Conservation (phyloP, 2,329 filamentous ascomycete genomes). For the Endoconidiophora laricicola region DNA sequence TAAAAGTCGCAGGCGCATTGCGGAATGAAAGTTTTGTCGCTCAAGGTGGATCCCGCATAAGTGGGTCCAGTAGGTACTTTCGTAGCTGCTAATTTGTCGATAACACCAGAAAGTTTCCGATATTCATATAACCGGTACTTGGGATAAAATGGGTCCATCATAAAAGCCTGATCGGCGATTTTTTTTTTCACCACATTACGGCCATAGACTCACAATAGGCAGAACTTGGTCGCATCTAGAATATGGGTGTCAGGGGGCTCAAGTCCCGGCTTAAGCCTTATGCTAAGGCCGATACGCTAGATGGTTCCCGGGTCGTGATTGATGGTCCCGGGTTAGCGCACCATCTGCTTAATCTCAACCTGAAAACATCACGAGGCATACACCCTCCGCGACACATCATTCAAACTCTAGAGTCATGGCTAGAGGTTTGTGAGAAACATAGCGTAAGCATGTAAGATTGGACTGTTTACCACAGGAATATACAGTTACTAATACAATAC, state of each 20-base stretch:
- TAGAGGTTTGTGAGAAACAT: slow-evolving; percentile 38
- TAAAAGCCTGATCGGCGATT: no score
- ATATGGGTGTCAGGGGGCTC: slow-evolving; percentile 45
- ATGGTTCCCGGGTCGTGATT: slow-evolving; percentile 33
- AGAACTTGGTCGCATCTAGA: neutral
- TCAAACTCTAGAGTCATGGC: slow-evolving; percentile 38
- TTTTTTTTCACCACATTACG: no score
- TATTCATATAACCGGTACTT: no score
- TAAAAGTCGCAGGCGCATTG: neutral
- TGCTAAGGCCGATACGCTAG: slow-evolving; percentile 26
- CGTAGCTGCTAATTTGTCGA: slow-evolving; percentile 9
- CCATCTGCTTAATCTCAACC: slow-evolving; percentile 16
- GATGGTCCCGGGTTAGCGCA: slow-evolving; percentile 71
- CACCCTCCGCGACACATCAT: slow-evolving; percentile 26
- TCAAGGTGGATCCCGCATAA: neutral
- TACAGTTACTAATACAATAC: neutral
- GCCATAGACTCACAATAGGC: no score
- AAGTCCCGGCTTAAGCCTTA: slow-evolving; percentile 36
- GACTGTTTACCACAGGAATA: neutral
- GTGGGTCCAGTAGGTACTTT: neutral
- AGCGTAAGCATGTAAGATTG: slow-evolving; percentile 43
- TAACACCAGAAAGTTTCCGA: no score
- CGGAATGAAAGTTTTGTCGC: slow-evolving; percentile 16
- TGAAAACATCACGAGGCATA: no score
- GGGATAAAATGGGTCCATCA: no score